Base-by-base conservation (phyloP, 2,329 filamentous ascomycete species). In the Hypoxylon sp. region DNA sequence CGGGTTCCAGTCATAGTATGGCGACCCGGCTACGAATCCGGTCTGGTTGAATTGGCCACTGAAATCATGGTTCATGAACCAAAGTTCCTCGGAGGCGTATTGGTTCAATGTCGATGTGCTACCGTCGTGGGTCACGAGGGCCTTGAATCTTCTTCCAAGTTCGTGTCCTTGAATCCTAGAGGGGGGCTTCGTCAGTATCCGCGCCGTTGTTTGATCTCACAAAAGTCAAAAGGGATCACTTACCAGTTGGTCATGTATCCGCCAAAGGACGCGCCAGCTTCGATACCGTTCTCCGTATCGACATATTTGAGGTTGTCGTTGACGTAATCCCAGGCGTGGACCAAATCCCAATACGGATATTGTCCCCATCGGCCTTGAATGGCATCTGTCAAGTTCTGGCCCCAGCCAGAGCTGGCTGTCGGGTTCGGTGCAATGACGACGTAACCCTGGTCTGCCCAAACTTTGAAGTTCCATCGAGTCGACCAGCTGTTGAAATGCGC, bases 371-470 rank as follows among this genome's bases (percentile, higher is more conserved):
- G 77, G 13, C 82, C 82, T 21, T 80, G 79, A 50, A 88, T 84
- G 0, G 81, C 80, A 73, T 88, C 85, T 1, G 84, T 86, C 61
- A 87, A 83, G 2, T 79, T 76, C 73, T 87, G 85, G 2, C 86
- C 86, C 71, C 85, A 88, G 10, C 85, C 83, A 5, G 83, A 85
- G 62, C 82, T 85, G 13, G 85, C 86, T 1, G 85, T 86, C 2
- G 85, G 85, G 70, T 88, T 87, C 7, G 86, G 86, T 6, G 83
- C 81, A 48, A 87, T 80, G 3, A 87, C 86, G 31, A 87, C 81
- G 70, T 87, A 87, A 48, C 86, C 85, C 72, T 88, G 86, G 68
- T 87, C 85, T 6, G 86, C 86, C 75, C 86, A 87, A 50, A 86
- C 80, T 35, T 84, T 83, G 17, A 84, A 84, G 72, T 87, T 86